Evolutionary conservation across 768 basidiomycete species (phyloP), one percentile per base, ranked within the genome.

Genomic region (Serpula lacrymans): DNA sequence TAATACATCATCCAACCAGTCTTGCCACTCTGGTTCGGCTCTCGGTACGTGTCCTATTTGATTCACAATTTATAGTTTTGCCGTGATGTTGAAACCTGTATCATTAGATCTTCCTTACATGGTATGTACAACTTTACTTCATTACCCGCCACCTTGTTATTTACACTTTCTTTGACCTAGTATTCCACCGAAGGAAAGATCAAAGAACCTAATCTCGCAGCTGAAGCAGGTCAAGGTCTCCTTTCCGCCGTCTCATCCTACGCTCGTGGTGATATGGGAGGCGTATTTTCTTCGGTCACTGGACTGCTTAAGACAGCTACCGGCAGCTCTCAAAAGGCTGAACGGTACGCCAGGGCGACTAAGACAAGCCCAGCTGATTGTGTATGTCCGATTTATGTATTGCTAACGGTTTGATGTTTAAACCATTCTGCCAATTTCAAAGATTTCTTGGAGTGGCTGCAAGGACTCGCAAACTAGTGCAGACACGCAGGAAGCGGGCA

Each of bases 101-200:
- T 40, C n/a, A 36, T 34, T 47, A 84, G 82, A 87, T 58, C 69
- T 86, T 20, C 82, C 81, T 3, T 87, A 83, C 60, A 71, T 78
- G 27, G 82, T 85, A 62, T 27, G 71, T 48, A 6, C 46, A 18
- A 14, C 26, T 41, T 14, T 20, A 39, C 18, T 12, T 35, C 31
- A 13, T 32, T 17, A 21, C 36, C 12, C 3, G 9, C 1, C 11
- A 18, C n/a, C 25, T 26, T 22, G 12, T 30, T 14, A 10, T 40
- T 30, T 41, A n/a, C 20, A 40, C 16, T 36, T 11, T 42, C 26
- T 38, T 38, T 21, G 12, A n/a, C 33, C 10, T 14, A 88, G 81
- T 97, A 97, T 65, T 91, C 91, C 16, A 95, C 92, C 6, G 91
- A 97, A 66, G 93, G 93, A 35, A 92, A 89, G 57, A 67, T 97